Conservation (phyloP, 129 eudicot genomes). For the Sambucus nigra region DNA sequence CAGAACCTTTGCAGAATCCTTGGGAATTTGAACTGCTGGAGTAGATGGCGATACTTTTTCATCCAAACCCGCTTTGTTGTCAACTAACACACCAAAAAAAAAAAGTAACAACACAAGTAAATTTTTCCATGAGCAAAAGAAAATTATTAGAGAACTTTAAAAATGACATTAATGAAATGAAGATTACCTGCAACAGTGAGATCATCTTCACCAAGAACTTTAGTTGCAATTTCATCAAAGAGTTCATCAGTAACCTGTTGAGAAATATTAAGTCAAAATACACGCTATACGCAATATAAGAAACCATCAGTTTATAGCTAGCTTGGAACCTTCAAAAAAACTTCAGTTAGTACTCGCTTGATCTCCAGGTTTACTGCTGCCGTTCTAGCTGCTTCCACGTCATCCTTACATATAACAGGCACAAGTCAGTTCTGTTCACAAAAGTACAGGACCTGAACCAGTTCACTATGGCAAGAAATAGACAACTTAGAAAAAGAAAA, state of each 20-base stretch:
- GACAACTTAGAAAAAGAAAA: too few relatives aligned
- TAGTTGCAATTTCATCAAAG: constrained; percentile 91
- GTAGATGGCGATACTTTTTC: constrained; percentile 22
- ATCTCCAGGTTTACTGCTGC: constrained; percentile 91
- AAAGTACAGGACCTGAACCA: neutral
- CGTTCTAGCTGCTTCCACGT: constrained; percentile 81
- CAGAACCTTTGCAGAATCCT: constrained; percentile 61
- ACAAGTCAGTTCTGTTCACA: neutral
- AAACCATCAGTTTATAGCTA: constrained; percentile 11
- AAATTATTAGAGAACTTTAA: too few relatives aligned
- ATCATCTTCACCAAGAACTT: constrained; percentile 76
- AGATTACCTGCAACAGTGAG: constrained; percentile 47
- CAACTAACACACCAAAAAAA: constrained; percentile 30
- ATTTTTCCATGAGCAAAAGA: neutral
- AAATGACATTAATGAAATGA: neutral
- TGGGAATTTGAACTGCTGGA: constrained; percentile 40
- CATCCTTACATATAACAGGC: constrained; percentile 46
- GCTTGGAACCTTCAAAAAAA: constrained; percentile 82
- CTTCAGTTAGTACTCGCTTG: constrained; percentile 86
- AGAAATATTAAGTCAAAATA: too few relatives aligned
- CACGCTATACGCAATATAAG: too few relatives aligned
- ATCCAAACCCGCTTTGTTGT: constrained; percentile 19
- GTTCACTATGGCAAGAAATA: too few relatives aligned
- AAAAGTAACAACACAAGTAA: neutral
- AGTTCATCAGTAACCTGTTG: constrained; percentile 96